Conservation (phyloP, 2,329 filamentous ascomycete genomes). For the Colletotrichum musae region DNA sequence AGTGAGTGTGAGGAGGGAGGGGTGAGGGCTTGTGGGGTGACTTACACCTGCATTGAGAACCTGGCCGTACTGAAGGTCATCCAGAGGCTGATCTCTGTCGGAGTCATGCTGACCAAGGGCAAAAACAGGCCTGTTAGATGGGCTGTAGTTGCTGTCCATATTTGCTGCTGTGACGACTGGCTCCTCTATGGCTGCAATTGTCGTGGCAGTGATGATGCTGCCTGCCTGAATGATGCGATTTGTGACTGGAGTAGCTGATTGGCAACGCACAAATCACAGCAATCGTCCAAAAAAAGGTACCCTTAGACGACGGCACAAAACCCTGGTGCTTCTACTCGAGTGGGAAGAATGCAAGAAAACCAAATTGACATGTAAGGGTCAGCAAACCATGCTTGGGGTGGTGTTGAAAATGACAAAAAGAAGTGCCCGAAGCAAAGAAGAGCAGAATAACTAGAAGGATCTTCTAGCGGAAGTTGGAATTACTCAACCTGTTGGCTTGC, state of each 20-base stretch:
- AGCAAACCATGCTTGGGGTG: conserved; percentile 31
- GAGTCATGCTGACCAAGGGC: conserved; percentile 84
- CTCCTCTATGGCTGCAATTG: too few species aligned
- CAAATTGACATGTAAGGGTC: conserved; percentile 3
- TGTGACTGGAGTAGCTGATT: conserved; percentile 33
- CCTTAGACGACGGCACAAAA: background rate
- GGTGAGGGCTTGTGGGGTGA: conserved; percentile 43
- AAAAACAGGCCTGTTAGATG: conserved; percentile 62
- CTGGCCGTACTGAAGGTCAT: conserved; percentile 75
- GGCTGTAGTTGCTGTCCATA: conserved; percentile 37
- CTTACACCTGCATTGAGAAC: conserved; percentile 79
- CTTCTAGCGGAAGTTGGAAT: background rate
- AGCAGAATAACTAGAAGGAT: background rate
- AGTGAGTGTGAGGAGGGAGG: conserved; percentile 14
- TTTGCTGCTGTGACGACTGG: background rate
- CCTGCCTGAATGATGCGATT: conserved; percentile 12
- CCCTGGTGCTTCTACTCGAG: conserved; percentile 24
- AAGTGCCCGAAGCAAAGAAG: background rate
- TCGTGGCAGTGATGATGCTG: background rate
- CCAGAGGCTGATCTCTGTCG: conserved; percentile 70
- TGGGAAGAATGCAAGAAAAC: conserved; percentile 10
- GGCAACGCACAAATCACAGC: conserved; percentile 36
- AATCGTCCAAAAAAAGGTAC: conserved; percentile 21
- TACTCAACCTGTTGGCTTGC: conserved; percentile 9
- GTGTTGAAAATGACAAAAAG: background rate